A percentile compares a stretch with the other conserved stretches of the same genome.
Evolutionary conservation across 352 stramenopile genomes (phyloP).

Genomic region (Globisporangium spinosum): DNA sequence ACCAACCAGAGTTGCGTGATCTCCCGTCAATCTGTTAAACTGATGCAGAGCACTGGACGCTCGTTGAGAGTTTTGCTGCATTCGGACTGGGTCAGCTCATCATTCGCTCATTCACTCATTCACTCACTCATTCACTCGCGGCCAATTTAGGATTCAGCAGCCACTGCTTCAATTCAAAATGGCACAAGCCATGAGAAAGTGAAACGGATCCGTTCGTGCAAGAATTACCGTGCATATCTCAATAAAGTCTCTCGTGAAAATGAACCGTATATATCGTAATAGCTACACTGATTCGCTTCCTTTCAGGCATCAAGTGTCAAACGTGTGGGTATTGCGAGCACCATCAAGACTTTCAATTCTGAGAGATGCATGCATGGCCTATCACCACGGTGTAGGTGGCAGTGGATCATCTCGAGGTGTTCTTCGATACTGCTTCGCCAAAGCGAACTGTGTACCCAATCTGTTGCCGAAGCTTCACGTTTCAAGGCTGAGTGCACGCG

Average conservation of each 20-base stretch:
- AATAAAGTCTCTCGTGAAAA: too few species aligned
- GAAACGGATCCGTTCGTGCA: background rate
- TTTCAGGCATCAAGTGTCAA: background rate
- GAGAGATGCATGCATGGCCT: too few species aligned
- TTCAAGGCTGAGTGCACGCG: slow-evolving; percentile 96
- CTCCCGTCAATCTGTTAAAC: slow-evolving; percentile 2
- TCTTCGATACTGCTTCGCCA: slow-evolving; percentile 91
- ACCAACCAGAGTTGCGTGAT: slow-evolving; percentile 6
- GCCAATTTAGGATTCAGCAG: background rate
- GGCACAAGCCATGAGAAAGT: background rate
- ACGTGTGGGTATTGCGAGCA: too few species aligned
- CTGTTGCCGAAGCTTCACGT: slow-evolving; percentile 91
- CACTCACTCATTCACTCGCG: background rate
- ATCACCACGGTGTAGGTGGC: slow-evolving; percentile 33
- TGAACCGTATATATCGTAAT: too few species aligned
- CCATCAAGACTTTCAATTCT: too few species aligned
- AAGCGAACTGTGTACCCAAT: slow-evolving; percentile 99
- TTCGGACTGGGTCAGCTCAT: background rate
- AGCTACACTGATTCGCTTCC: too few species aligned
- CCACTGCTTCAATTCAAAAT: background rate
- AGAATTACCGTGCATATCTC: too few species aligned
- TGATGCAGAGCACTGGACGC: background rate
- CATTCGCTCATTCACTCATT: background rate
- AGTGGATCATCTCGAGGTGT: slow-evolving; percentile 91
- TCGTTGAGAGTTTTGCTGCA: background rate